phyloP scores from a whole-genome alignment of 192 early-diverging fungal species.

The Coemansia sp. region DNA sequence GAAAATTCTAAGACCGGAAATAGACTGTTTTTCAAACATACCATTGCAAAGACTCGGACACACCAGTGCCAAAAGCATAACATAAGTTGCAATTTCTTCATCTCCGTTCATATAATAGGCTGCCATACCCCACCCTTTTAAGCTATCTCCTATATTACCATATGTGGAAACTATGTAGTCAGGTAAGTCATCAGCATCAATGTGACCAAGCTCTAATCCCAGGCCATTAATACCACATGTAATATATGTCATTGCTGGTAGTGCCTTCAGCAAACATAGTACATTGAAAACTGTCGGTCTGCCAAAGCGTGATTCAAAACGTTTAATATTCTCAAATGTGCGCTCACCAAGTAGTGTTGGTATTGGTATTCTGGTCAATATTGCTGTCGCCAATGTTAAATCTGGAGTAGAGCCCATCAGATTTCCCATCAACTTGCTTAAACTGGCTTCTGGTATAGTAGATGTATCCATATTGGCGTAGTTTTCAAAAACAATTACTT shows the following conservation, averaged over 20 bases:
- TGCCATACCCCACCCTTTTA: neutral
- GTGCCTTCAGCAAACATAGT: neutral
- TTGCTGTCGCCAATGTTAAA: too few species aligned
- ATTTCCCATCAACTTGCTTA: too few species aligned
- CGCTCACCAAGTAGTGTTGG: too few species aligned
- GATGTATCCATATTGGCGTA: too few species aligned
- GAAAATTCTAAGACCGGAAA: neutral
- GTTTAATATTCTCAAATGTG: too few species aligned
- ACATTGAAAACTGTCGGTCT: too few species aligned
- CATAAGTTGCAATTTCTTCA: neutral
- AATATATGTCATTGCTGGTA: neutral
- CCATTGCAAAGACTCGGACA: neutral
- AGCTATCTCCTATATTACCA: neutral
- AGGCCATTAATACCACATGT: neutral
- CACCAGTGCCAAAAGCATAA: neutral
- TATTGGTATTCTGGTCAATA: too few species aligned
- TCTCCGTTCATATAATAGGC: too few species aligned
- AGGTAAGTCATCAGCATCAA: neutral
- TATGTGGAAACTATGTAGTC: neutral
- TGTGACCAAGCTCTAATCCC: neutral
- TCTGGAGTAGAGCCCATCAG: too few species aligned
- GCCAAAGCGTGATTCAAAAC: too few species aligned
- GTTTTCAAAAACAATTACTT: too few species aligned
- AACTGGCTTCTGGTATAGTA: too few species aligned
- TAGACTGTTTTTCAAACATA: neutral